Evolutionary conservation across 148 eudicot species (phyloP).

Genomic region (Chenopodium album): DNA sequence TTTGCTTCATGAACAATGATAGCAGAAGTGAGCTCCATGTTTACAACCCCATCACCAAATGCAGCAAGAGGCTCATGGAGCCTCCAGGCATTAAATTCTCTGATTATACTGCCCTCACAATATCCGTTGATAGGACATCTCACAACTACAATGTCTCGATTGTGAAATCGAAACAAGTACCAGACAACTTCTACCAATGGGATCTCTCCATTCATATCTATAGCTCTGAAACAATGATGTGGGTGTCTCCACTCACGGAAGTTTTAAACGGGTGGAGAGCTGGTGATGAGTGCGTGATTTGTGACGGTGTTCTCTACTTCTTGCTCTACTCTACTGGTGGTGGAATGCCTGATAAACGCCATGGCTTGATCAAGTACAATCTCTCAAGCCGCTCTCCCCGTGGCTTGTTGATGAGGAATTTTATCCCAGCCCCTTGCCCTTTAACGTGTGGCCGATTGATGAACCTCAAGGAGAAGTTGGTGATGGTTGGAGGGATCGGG

Average conservation of each 20-base stretch:
- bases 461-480: slow-evolving; percentile 79
- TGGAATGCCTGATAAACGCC: slow-evolving; percentile 52
- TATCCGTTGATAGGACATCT: slow-evolving; percentile 52
- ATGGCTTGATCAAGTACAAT: slow-evolving; percentile 60
- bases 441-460: slow-evolving; percentile 91
- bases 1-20: slow-evolving; percentile 85
- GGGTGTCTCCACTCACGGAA: slow-evolving; percentile 58
- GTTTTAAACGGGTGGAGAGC: slow-evolving; percentile 78
- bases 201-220: slow-evolving; percentile 77
- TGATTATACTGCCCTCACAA: slow-evolving; percentile 74
- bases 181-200: slow-evolving; percentile 67
- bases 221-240: slow-evolving; percentile 53
- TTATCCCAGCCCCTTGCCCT: slow-evolving; percentile 66
- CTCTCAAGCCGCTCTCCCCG: slow-evolving; percentile 42
- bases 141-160: slow-evolving; percentile 54
- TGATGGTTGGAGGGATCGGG: slow-evolving; percentile 94
- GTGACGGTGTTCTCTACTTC: slow-evolving; percentile 69
- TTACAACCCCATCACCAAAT: slow-evolving; percentile 69
- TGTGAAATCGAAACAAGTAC: slow-evolving; percentile 83
- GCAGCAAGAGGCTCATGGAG: slow-evolving; percentile 42
- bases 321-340: slow-evolving; percentile 74
- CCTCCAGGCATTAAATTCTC: slow-evolving; percentile 56
- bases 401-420: slow-evolving; percentile 47
- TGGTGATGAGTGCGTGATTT: slow-evolving; percentile 82
- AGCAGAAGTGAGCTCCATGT: slow-evolving; percentile 58